Conservation (phyloP, 441 rosid genomes). For the Mallotus repandus region DNA sequence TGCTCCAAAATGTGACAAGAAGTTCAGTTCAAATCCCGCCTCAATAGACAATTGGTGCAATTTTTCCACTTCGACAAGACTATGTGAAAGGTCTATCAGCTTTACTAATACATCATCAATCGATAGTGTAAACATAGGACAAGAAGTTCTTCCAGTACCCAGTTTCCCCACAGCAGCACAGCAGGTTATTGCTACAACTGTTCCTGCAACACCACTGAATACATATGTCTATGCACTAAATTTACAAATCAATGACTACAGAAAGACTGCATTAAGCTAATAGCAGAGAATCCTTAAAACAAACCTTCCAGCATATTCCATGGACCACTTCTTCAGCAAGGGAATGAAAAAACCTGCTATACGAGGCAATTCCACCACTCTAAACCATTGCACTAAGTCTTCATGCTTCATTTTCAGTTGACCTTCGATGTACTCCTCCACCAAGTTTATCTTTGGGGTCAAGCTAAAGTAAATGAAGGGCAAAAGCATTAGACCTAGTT, state of each 20-base stretch:
- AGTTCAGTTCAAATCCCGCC: slow-evolving; percentile 61
- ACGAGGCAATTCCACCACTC: slow-evolving; percentile 53
- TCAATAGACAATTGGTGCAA: slow-evolving; percentile 53
- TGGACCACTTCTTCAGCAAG: slow-evolving; percentile 64
- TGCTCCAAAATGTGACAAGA: slow-evolving; percentile 60
- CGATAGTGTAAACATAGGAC: slow-evolving; percentile 35
- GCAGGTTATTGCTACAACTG: slow-evolving; percentile 58
- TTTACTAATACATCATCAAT: slow-evolving; percentile 41
- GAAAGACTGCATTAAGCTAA: slow-evolving; percentile 13
- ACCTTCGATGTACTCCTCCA: slow-evolving; percentile 47
- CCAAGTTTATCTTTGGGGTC: slow-evolving; percentile 38
- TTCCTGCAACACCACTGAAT: slow-evolving; percentile 80
- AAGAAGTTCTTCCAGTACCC: slow-evolving; percentile 44
- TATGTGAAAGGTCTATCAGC: slow-evolving; percentile 56
- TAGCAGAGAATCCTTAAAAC: slow-evolving; percentile 24
- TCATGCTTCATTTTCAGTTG: slow-evolving; percentile 43
- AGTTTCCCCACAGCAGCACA: slow-evolving; percentile 56
- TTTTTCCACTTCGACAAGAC: slow-evolving; percentile 52
- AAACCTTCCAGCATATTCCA: slow-evolving; percentile 79
- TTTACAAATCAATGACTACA: slow-evolving; percentile 10
- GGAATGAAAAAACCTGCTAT: slow-evolving; percentile 56
- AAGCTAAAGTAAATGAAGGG: slow-evolving; percentile 41
- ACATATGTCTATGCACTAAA: slow-evolving; percentile 29
- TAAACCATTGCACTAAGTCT: slow-evolving; percentile 59
- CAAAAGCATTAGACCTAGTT: slow-evolving; percentile 17